phyloP scores from a whole-genome alignment of 2,329 filamentous ascomycete genomes.

The Coleophoma eucalyptorum region DNA sequence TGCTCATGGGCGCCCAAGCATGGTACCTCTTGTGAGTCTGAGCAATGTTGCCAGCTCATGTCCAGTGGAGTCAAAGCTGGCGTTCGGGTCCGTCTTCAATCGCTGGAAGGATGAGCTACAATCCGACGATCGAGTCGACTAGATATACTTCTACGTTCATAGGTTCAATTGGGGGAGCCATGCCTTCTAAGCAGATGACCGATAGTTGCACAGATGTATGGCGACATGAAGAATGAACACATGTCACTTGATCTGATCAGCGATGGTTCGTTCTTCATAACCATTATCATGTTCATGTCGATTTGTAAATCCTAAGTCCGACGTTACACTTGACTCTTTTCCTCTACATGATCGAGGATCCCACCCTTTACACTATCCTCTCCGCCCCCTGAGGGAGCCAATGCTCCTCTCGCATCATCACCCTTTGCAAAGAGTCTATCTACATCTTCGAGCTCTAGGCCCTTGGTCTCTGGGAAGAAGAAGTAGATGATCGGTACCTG shows the following conservation, averaged over 20 bases:
- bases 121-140: background rate
- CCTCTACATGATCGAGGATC: background rate
- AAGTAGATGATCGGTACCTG: constrained; percentile 51
- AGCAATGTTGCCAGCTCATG: constrained; percentile 18
- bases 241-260: too few relatives aligned
- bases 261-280: too few relatives aligned
- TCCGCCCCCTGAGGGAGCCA: background rate
- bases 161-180: background rate
- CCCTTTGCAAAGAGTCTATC: constrained; percentile 21
- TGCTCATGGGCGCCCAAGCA: constrained; percentile 70
- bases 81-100: background rate
- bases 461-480: constrained; percentile 62
- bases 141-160: background rate
- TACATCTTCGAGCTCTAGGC: constrained; percentile 62
- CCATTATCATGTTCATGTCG: too few relatives aligned
- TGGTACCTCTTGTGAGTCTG: constrained; percentile 58
- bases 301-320: background rate
- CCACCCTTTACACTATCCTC: background rate
- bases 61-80: background rate
- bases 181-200: too few relatives aligned
- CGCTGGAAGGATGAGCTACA: background rate
- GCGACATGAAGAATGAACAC: too few relatives aligned
- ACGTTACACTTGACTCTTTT: background rate
- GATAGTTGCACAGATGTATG: too few relatives aligned
- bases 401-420: background rate